Base-by-base conservation (phyloP, 2,329 filamentous ascomycete genomes). In the Pestalotiopsis sp. region DNA sequence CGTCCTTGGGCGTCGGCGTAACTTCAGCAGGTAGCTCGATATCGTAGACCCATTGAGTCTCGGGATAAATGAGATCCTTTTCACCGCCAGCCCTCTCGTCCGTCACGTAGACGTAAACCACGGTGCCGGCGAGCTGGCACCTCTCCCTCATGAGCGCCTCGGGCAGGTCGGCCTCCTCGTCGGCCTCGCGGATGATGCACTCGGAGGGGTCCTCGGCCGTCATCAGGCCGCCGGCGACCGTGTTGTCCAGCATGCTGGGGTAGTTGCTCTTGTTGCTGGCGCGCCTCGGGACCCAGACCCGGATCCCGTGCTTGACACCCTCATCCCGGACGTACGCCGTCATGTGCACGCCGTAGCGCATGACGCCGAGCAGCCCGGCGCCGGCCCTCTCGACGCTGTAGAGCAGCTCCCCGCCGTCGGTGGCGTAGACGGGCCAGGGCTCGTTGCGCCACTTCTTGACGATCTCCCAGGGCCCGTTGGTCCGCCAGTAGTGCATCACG, bases 191-290 rank as follows among this genome's bases (percentile, higher is more conserved):
- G 23, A 98, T 86, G 66, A 97, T 83, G 78, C 92, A 94, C 77
- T 95, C 94, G 63, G 94, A 91, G 0, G 93, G 92, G 25, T 86
- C 86, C 79, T 98, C 95, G 14, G 91, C 92, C 0, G 93, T 93
- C 78, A 92, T 90, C 73, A 98, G 90, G 0, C 94, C 88, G n/a
- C 88, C 88, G 0, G 95, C 96, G 6, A 97, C 96, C 1, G 94
- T 94, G 79, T 98, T 99, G 80, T 99, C 96, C 72, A 99, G 85
- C 87, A 98, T 95, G n/a, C 92, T 88, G 0, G 92, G 91, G 77
- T 95, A 99, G 0, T 94, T 98, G 73, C 93, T 89, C 84, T 98
- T 99, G 69, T 84, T 88, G 65, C 84, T 85, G 13, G 94, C 89
- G 11, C 96, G 87, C 60, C 91, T 87, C 3, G 96, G 93, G 1